Evolutionary conservation across 495 filamentous ascomycete species (phyloP).

Genomic region (Aspergillus ellipticus): DNA sequence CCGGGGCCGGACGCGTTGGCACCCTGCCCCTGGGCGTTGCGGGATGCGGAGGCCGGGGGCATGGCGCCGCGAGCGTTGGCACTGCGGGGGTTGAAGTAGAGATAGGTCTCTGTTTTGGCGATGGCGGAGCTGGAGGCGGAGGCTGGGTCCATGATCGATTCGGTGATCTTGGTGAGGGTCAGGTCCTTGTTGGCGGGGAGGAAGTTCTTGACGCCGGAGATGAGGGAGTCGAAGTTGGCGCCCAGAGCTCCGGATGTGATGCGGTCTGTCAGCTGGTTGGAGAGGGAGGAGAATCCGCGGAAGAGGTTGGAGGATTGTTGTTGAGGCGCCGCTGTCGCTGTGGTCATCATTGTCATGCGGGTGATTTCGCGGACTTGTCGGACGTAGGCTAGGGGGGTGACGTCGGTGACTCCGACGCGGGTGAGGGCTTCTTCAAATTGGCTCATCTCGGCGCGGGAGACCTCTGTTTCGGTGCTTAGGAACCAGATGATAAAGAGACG

Average conservation of each 20-base stretch:
- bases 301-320: slow-evolving; percentile 73
- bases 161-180: slow-evolving; percentile 95
- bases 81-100: slow-evolving; percentile 96
- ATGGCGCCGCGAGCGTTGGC: slow-evolving; percentile 93
- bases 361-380: slow-evolving; percentile 91
- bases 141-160: slow-evolving; percentile 96
- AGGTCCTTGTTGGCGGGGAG: slow-evolving; percentile 91
- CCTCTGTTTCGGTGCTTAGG: slow-evolving; percentile 88
- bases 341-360: slow-evolving; percentile 98
- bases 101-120: slow-evolving; percentile 93
- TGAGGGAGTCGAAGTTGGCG: slow-evolving; percentile 89
- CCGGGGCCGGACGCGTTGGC: slow-evolving; percentile 50
- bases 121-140: slow-evolving; percentile 86
- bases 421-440: slow-evolving; percentile 85
- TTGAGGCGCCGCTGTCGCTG: slow-evolving; percentile 58
- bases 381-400: slow-evolving; percentile 77
- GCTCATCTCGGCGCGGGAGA: slow-evolving; percentile 74
- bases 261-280: slow-evolving; percentile 84
- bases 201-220: slow-evolving; percentile 99
- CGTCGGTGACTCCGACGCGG: slow-evolving; percentile 64
- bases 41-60: slow-evolving; percentile 60
- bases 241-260: slow-evolving; percentile 87
- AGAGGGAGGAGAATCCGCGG: slow-evolving; percentile 83
- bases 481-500: slow-evolving; percentile 97
- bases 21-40: slow-evolving; percentile 48